These are phyloP conservation scores for Sphagnum magellanicum DNA, from an alignment of 228 moss, liverwort and hornwort species.

Conservation along the genomic window DNA sequence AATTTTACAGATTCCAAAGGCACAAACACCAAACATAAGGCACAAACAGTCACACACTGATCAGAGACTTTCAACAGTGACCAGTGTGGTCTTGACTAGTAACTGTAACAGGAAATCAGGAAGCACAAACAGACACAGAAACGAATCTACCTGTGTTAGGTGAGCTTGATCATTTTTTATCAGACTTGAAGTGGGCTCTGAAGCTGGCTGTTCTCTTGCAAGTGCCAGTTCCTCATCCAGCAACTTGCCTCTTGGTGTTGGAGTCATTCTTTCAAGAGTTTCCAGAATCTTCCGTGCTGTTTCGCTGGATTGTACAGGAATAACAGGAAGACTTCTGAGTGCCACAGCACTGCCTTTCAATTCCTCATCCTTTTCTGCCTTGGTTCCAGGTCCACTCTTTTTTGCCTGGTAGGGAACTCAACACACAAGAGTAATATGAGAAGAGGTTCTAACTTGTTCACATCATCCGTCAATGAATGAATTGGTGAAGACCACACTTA, in stretches of 20 bases:
- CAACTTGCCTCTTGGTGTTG: constrained; percentile 77
- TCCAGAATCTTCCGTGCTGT: constrained; percentile 95
- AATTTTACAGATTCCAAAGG: too few species aligned
- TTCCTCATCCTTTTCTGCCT: constrained; percentile 25
- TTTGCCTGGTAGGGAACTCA: constrained; percentile 5
- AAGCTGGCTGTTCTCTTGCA: constrained; percentile 67
- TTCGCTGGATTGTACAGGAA: constrained; percentile 82
- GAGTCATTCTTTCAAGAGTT: constrained; percentile 93
- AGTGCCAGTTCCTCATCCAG: constrained; percentile 72
- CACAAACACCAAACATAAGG: too few species aligned
- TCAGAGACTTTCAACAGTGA: too few species aligned
- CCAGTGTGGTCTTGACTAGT: too few species aligned
- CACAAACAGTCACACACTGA: too few species aligned
- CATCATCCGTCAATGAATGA: too few species aligned
- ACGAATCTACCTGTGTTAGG: constrained; percentile 6
- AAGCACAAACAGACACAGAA: too few species aligned
- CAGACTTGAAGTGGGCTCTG: constrained; percentile 71
- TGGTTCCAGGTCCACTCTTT: constrained; percentile 13
- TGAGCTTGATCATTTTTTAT: constrained; percentile 80
- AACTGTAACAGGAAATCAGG: too few species aligned
- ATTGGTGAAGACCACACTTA: too few species aligned
- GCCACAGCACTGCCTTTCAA: constrained; percentile 11
- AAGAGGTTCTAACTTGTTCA: too few species aligned
- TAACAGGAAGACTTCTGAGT: constrained; percentile 36
- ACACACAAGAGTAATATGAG: too few species aligned